phyloP scores from a whole-genome alignment of 352 stramenopile species.

The Phytophthora cajani region DNA sequence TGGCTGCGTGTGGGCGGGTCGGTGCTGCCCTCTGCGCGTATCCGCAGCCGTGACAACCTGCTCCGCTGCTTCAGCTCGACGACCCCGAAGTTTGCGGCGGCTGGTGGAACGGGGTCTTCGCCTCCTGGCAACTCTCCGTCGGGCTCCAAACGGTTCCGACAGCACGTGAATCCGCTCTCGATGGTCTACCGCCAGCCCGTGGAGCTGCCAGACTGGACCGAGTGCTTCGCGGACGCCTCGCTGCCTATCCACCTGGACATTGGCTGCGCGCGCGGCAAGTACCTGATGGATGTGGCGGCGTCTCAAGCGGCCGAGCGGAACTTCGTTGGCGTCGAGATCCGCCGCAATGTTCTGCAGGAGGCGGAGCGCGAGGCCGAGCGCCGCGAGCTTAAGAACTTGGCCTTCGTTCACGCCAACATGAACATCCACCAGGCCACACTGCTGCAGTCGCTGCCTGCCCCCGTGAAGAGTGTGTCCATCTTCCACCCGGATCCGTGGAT shows the following conservation, averaged over 20 bases:
- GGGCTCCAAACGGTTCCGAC: slow-evolving; percentile 66
- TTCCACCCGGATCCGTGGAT: slow-evolving; percentile 91
- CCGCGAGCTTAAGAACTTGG: slow-evolving; percentile 65
- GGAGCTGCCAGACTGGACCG: slow-evolving; percentile 64
- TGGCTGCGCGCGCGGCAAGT: slow-evolving; percentile 79
- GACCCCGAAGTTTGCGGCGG: slow-evolving; percentile 4
- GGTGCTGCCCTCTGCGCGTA: not conserved
- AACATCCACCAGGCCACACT: slow-evolving; percentile 77
- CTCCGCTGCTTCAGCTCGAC: slow-evolving; percentile 16
- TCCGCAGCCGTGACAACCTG: not conserved
- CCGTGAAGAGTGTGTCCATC: slow-evolving; percentile 81
- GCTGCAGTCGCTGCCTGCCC: slow-evolving; percentile 62
- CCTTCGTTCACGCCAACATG: slow-evolving; percentile 87
- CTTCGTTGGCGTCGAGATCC: slow-evolving; percentile 89
- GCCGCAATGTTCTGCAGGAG: slow-evolving; percentile 75
- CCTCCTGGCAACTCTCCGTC: slow-evolving; percentile 17
- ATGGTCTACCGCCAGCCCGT: slow-evolving; percentile 70
- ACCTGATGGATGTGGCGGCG: slow-evolving; percentile 72
- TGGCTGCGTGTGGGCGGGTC: not conserved
- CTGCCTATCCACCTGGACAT: slow-evolving; percentile 87
- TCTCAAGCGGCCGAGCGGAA: slow-evolving; percentile 48
- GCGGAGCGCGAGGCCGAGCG: slow-evolving; percentile 51
- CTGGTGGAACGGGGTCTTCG: not conserved
- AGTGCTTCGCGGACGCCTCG: slow-evolving; percentile 49
- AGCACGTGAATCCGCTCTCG: slow-evolving; percentile 87